Conservation (phyloP, 768 basidiomycete species). For the Suillus lakei region DNA sequence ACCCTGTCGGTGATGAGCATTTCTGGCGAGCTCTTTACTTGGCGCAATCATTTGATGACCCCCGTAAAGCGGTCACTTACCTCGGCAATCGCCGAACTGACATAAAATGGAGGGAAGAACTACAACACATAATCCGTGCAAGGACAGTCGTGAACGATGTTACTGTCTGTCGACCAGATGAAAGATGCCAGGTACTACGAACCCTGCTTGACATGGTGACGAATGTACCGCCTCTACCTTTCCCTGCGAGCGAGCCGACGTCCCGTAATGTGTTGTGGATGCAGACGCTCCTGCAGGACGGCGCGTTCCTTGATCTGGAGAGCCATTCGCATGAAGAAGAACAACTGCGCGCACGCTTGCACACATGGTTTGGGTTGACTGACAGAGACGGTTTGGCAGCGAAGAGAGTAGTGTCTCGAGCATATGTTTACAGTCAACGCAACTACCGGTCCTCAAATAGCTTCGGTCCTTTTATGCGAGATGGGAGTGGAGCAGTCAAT, state of each 20-base stretch:
- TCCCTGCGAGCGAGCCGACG: constrained; percentile 30
- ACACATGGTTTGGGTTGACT: constrained; percentile 62
- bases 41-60: constrained; percentile 65
- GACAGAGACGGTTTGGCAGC: constrained; percentile 40
- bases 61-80: constrained; percentile 49
- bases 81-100: constrained; percentile 29
- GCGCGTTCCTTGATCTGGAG: constrained; percentile 48
- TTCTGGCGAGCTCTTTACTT: constrained; percentile 76
- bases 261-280: constrained; percentile 61
- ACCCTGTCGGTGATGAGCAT: constrained; percentile 46
- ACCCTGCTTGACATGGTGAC: constrained; percentile 57
- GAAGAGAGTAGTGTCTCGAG: constrained; percentile 47
- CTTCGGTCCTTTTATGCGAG: constrained; percentile 61
- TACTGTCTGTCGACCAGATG: constrained; percentile 43
- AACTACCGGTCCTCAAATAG: constrained; percentile 54
- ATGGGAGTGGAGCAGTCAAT: constrained; percentile 51
- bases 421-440: constrained; percentile 65
- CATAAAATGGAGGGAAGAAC: constrained; percentile 56
- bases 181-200: constrained; percentile 46
- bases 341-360: constrained; percentile 56
- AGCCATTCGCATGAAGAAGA: constrained; percentile 36
- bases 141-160: constrained; percentile 48
- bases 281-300: constrained; percentile 44
- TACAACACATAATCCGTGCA: constrained; percentile 62
- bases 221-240: constrained; percentile 43